phyloP scores from a whole-genome alignment of 2,329 filamentous ascomycete genomes.

The Stylonectria norvegica region DNA sequence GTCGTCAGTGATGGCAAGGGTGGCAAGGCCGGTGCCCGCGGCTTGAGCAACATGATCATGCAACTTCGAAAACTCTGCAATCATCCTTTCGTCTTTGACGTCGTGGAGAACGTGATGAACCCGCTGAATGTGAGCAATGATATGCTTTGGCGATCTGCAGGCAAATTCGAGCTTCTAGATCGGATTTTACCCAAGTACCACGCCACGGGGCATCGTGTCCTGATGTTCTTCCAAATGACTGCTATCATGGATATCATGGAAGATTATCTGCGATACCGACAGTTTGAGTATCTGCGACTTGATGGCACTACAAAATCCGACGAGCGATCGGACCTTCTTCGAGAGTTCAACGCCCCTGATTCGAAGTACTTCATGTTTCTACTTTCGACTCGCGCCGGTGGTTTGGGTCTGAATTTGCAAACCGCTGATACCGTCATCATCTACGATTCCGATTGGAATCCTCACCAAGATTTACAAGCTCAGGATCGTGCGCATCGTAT shows the following conservation, averaged over 20 bases:
- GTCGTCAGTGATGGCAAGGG: constrained; percentile 93
- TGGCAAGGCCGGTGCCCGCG: constrained; percentile 88
- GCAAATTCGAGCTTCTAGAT: constrained; percentile 96
- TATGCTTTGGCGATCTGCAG: constrained; percentile 87
- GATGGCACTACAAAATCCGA: constrained; percentile 98
- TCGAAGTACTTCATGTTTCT: constrained; percentile 98
- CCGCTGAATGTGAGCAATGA: constrained; percentile 86
- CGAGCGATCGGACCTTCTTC: constrained; percentile 87
- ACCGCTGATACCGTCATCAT: constrained; percentile 99
- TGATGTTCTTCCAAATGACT: constrained; percentile 99
- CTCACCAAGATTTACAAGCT: constrained; percentile 96
- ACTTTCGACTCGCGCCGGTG: constrained; percentile 97
- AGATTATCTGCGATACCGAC: constrained; percentile 84
- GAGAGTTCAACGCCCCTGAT: constrained; percentile 81
- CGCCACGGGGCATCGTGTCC: constrained; percentile 83
- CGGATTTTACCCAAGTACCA: constrained; percentile 91
- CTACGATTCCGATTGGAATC: constrained; percentile 99
- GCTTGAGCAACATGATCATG: constrained; percentile 99
- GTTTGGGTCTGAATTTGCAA: constrained; percentile 93
- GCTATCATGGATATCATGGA: constrained; percentile 99
- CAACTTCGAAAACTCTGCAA: constrained; percentile 98
- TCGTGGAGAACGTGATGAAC: constrained; percentile 98
- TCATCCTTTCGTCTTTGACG: constrained; percentile 97
- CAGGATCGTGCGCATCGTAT: constrained; percentile 99
- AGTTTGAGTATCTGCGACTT: constrained; percentile 81